Base-by-base conservation (phyloP, 139 green algal species). In the Auxenochlorella protothecoides region DNA sequence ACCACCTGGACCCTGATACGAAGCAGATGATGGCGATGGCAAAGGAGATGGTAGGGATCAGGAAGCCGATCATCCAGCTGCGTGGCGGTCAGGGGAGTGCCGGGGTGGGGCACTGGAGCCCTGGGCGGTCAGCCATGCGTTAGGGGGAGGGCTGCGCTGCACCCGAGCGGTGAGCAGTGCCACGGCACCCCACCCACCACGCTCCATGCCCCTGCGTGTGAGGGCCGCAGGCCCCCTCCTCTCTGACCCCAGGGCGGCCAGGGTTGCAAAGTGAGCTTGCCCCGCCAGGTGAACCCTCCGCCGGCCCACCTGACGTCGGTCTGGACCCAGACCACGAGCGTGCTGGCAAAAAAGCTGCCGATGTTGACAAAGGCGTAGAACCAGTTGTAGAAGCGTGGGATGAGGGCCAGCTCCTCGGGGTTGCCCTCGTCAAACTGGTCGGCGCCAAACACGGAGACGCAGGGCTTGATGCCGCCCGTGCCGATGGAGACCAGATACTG, bases 381-480 rank as follows among this genome's bases (percentile, higher is more conserved):
- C 79, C 82, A 96, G 81, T 97, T 96, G 84, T 97, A 97, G 85
- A 96, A 97, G 65, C 76, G 87, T 72, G 89, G 79, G 78, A 94
- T 92, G 79, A 93, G 88, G 27, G 65, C 64, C 52, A 51, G 61
- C 66, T 72, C 69, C 6, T 44, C 54, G 10, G 71, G 61, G 44
- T 92, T 73, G 2, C 74, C 72, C 76, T 90, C 83, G 71, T 97
- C 89, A 79, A 98, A 96, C 80, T 98, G 73, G 56, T 98, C 93
- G 4, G 93, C 93, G 16, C 93, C 93, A 83, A 97, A 98, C 4
- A 90, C 85, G 0, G 76, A 88, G 15, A 98, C 93, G 75, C 96
- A 97, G 68, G 93, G 92, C 79, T 98, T 98, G 79, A 98, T 98
- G 75, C 93, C 93, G 9, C 93, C 92, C 3, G 90, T 97, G 62